A percentile compares a stretch with the other conserved stretches of the same genome.
Conservation (phyloP, 495 filamentous ascomycete genomes). For the Neurospora discreta region DNA sequence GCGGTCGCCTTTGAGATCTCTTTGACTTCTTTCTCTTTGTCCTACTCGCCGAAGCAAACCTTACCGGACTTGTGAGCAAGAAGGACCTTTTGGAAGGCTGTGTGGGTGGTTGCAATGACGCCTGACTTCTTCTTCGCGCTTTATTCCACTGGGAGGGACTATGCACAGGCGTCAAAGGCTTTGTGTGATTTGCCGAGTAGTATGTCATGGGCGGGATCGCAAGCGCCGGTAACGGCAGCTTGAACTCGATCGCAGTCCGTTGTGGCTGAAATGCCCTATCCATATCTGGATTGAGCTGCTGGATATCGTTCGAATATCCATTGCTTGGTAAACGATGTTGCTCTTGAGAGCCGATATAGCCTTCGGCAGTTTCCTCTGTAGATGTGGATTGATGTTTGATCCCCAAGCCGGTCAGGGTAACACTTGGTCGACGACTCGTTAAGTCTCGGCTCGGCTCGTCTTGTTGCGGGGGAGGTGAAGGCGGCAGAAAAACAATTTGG, state of each 20-base stretch:
- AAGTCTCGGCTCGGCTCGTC: conserved; percentile 1
- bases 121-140: neutral
- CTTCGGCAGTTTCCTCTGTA: neutral
- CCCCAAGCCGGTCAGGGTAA: neutral
- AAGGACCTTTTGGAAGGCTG: conserved; percentile 10
- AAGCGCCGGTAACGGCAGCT: conserved; percentile 11
- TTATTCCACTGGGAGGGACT: neutral
- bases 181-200: neutral
- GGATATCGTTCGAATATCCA: conserved; percentile 20
- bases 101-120: conserved; percentile 15
- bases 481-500: conserved; percentile 1
- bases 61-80: conserved; percentile 11
- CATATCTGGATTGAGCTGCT: conserved; percentile 34
- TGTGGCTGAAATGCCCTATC: conserved; percentile 33
- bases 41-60: conserved; percentile 13
- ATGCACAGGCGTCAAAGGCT: neutral
- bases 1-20: conserved; percentile 21
- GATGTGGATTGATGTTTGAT: neutral
- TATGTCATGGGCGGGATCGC: conserved; percentile 1
- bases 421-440: neutral
- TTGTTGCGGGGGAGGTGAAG: conserved; percentile 8
- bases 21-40: conserved; percentile 34
- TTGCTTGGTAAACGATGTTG: neutral
- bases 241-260: conserved; percentile 21
- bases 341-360: neutral